Base-by-base conservation (phyloP, 257 asterid species). In the Haberlea rhodopensis region DNA sequence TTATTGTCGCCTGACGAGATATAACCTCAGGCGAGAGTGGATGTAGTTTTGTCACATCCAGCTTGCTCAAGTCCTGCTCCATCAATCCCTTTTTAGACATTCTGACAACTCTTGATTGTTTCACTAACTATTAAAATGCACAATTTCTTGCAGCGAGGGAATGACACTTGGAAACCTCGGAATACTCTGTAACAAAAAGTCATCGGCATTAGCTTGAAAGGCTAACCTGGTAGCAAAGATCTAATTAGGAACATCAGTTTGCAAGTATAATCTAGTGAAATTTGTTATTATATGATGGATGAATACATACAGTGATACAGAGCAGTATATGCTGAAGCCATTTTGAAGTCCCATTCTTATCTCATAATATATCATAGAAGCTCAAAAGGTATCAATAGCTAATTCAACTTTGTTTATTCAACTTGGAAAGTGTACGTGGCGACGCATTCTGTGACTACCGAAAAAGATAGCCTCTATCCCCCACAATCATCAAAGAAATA, bases 1-100 rank as follows among this genome's bases (percentile, higher is more conserved):
- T 92, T 55, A 92, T 92, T 2, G 97, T 91, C n/a, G 98, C 98
- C 80, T 91, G 98, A 65, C 98, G 96, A 73, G 97, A 87, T 68
- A 91, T 91, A 57, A 91, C 98, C 79, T 91, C 98, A 43, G 96
- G 98, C 19, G 98, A 87, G 19, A 91, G 95, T 54, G 98, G 98
- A 87, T 89, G 79, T 62, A 92, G 71, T 27, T 67, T 71, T 0
- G 88, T 62, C 55, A 87, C 94, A 89, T 92, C 98, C 83, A 92
- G 77, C 88, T 89, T 89, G 71, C 91, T 89, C 29, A 92, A 65
- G 62, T 92, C 97, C 84, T 92, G 97, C 84, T 91, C 96, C 97
- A 92, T 92, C 76, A 92, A 79, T 4, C 98, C 98, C 73, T 87
- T 92, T 67, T 79, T 81, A 73, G 97, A 79, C 97, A 92, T 92